Conservation (phyloP, 345 rosid species). For the Citrus reticulata region DNA sequence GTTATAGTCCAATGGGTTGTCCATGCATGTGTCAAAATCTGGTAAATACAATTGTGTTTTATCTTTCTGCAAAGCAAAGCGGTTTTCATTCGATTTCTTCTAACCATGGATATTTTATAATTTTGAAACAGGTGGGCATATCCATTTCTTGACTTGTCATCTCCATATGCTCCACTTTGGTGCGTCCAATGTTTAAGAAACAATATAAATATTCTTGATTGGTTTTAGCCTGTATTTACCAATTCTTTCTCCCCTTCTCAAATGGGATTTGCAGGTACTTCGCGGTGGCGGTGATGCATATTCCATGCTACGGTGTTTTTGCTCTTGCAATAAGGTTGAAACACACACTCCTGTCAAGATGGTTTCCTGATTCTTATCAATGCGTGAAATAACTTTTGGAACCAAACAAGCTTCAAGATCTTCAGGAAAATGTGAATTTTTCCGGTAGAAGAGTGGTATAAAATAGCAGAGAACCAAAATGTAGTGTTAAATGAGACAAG, state of each 20-base stretch:
- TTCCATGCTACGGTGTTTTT: slow-evolving; percentile 78
- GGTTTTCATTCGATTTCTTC: not conserved
- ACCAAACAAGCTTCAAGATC: not conserved
- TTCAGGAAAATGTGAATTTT: slow-evolving; percentile 2
- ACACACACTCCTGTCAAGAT: slow-evolving; percentile 47
- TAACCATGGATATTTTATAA: not conserved
- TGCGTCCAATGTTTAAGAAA: slow-evolving; percentile 18
- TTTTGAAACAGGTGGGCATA: slow-evolving; percentile 87
- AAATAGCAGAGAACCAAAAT: not conserved
- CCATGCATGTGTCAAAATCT: slow-evolving; percentile 62
- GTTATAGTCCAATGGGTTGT: slow-evolving; percentile 84
- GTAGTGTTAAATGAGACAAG: not conserved
- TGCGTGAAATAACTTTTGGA: slow-evolving; percentile 26
- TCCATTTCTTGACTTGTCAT: slow-evolving; percentile 90
- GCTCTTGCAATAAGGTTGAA: slow-evolving; percentile 68
- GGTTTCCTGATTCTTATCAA: slow-evolving; percentile 73
- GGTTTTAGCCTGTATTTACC: not conserved
- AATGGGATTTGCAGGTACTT: slow-evolving; percentile 62
- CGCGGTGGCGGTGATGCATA: slow-evolving; percentile 75
- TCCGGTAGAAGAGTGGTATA: slow-evolving; percentile 4
- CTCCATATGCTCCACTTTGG: slow-evolving; percentile 86
- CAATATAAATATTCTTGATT: not conserved
- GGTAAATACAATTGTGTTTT: slow-evolving; percentile 37
- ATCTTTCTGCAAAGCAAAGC: not conserved
- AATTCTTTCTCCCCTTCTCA: not conserved